These are phyloP conservation scores for Amanita rubescens DNA, from an alignment of 768 basidiomycete species.

Conservation along the genomic window DNA sequence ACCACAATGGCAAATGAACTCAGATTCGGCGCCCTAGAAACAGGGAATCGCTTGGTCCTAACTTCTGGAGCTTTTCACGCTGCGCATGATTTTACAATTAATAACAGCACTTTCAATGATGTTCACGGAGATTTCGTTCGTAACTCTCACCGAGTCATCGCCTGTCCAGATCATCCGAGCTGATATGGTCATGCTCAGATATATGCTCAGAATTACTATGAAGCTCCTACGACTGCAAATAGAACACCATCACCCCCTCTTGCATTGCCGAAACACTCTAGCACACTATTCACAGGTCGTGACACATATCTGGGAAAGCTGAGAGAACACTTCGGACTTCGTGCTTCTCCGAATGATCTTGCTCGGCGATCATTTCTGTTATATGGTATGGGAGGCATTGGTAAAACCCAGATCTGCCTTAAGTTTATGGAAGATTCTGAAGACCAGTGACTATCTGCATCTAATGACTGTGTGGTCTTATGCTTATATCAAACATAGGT, in stretches of 20 bases:
- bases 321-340: slow-evolving; percentile 8
- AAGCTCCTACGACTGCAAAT: not conserved
- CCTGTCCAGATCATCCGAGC: not conserved
- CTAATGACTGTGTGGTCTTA: not conserved
- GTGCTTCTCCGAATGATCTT: not conserved
- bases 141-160: too few relatives aligned
- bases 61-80: not conserved
- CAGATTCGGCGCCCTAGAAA: too few relatives aligned
- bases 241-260: not conserved
- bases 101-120: not conserved
- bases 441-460: not conserved
- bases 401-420: slow-evolving; percentile 5
- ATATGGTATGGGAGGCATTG: slow-evolving; percentile 14
- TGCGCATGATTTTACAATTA: not conserved
- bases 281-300: slow-evolving; percentile 9
- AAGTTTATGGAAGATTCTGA: not conserved
- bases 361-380: slow-evolving; percentile 10
- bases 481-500: slow-evolving; percentile 9
- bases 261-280: not conserved
- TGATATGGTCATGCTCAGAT: not conserved
- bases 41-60: too few relatives aligned
- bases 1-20: not conserved
- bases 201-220: not conserved
- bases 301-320: slow-evolving; percentile 8
- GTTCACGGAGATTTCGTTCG: not conserved